phyloP scores from a whole-genome alignment of 176 grass and related monocot genomes.

The Ensete glaucum region DNA sequence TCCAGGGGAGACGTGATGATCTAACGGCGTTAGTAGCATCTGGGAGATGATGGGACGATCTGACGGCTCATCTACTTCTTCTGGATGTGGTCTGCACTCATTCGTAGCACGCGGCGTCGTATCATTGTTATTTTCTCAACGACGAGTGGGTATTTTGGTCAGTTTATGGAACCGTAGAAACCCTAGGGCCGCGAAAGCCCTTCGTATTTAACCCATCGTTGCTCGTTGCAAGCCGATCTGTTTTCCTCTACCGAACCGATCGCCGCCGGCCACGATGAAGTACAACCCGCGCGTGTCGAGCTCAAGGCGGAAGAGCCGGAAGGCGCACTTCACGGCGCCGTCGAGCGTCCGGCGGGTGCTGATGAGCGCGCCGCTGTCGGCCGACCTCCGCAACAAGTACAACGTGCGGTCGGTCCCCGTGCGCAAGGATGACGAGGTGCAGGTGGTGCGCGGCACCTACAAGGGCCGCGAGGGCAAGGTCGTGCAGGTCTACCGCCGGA shows the following conservation, averaged over 20 bases:
- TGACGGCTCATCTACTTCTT: too few relatives aligned
- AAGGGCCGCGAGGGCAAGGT: not conserved
- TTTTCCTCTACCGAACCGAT: not conserved
- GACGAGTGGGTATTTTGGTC: too few relatives aligned
- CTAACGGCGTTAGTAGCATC: too few relatives aligned
- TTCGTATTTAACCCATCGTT: too few relatives aligned
- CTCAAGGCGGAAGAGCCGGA: not conserved
- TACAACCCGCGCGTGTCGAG: not conserved
- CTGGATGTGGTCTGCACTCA: too few relatives aligned
- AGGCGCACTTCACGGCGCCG: not conserved
- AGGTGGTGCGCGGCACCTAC: slow-evolving; percentile 9
- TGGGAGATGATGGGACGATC: too few relatives aligned
- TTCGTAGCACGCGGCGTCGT: too few relatives aligned
- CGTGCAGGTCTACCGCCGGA: too few relatives aligned
- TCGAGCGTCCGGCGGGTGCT: slow-evolving; percentile 5
- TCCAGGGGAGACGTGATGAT: too few relatives aligned
- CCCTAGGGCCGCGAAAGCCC: too few relatives aligned
- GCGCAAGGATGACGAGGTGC: slow-evolving; percentile 10
- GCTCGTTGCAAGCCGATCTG: not conserved
- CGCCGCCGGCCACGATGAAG: not conserved
- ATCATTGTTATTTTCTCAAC: too few relatives aligned
- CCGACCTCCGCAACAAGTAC: slow-evolving; percentile 9
- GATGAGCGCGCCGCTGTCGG: slow-evolving; percentile 4
- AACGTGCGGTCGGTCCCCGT: not conserved
- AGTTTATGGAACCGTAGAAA: too few relatives aligned